These are phyloP conservation scores for Achaetomiella virescens DNA, from an alignment of 495 filamentous ascomycete genomes.

Conservation along the genomic window DNA sequence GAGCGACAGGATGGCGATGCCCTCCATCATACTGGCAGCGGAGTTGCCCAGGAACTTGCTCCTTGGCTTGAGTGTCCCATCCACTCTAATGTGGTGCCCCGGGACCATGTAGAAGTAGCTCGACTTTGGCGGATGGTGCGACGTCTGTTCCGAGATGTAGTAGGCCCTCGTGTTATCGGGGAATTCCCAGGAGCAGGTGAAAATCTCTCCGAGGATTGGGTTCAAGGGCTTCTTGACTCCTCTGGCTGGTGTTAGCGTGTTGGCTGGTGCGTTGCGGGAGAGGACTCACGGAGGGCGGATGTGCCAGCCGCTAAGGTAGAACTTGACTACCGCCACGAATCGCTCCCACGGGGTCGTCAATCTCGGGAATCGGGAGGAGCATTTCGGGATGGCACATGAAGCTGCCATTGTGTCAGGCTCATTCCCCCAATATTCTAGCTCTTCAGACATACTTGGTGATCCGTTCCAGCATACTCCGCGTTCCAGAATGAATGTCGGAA, in stretches of 20 bases:
- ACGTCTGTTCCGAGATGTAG: constrained; percentile 90
- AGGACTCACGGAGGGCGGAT: constrained; percentile 86
- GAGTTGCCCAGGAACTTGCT: constrained; percentile 97
- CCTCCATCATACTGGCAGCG: constrained; percentile 97
- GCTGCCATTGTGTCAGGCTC: constrained; percentile 44
- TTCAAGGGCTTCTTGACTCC: constrained; percentile 99
- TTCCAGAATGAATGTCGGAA: constrained; percentile 97
- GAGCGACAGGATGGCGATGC: constrained; percentile 78
- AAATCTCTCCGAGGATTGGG: constrained; percentile 91
- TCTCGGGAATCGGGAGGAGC: constrained; percentile 75
- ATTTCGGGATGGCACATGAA: constrained; percentile 99
- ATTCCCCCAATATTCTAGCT: neutral
- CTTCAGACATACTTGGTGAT: constrained; percentile 78
- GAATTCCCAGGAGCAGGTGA: constrained; percentile 94
- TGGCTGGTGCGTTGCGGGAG: neutral
- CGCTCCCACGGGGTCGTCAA: constrained; percentile 86
- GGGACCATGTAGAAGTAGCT: constrained; percentile 99
- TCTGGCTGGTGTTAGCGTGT: constrained; percentile 41
- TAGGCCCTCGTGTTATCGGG: constrained; percentile 79
- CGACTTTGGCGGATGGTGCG: constrained; percentile 96
- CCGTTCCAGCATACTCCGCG: constrained; percentile 93
- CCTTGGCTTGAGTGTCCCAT: constrained; percentile 92
- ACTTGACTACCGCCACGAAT: constrained; percentile 93
- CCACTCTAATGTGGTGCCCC: constrained; percentile 88
- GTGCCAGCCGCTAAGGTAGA: constrained; percentile 98